Conservation (phyloP, 345 rosid species). For the Nasturtium officinale region DNA sequence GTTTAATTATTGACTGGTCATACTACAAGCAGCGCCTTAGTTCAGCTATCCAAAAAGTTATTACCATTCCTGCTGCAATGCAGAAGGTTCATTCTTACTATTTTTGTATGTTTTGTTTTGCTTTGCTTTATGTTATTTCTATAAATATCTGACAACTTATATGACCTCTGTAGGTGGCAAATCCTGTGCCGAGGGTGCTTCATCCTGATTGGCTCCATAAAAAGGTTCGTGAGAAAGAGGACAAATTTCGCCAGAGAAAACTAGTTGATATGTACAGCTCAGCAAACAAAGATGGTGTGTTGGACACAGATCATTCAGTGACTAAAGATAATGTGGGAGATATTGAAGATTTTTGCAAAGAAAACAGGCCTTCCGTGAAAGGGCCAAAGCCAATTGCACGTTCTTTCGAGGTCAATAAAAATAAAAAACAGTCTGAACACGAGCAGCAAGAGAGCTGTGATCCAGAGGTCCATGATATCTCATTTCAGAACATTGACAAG, state of each 20-base stretch:
- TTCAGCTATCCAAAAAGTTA: slow-evolving; percentile 89
- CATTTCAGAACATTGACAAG: slow-evolving; percentile 62
- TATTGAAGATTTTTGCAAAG: slow-evolving; percentile 75
- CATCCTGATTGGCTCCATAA: slow-evolving; percentile 99
- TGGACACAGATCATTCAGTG: slow-evolving; percentile 40
- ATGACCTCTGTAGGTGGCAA: slow-evolving; percentile 62
- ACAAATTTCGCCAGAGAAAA: slow-evolving; percentile 84
- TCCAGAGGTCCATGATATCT: slow-evolving; percentile 38
- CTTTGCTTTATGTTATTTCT: slow-evolving; percentile 20
- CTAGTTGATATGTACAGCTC: slow-evolving; percentile 66
- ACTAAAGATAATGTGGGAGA: slow-evolving; percentile 56
- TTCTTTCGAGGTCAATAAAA: slow-evolving; percentile 51
- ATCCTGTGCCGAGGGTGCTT: slow-evolving; percentile 95
- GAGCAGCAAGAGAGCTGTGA: slow-evolving; percentile 43
- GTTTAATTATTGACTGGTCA: slow-evolving; percentile 91
- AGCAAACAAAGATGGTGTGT: slow-evolving; percentile 40
- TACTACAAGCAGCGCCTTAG: slow-evolving; percentile 93
- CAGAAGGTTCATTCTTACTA: slow-evolving; percentile 71
- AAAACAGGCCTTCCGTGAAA: slow-evolving; percentile 47
- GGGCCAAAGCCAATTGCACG: slow-evolving; percentile 74
- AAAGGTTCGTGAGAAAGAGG: slow-evolving; percentile 92
- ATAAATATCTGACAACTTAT: slow-evolving; percentile 30
- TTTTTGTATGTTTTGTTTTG: slow-evolving; percentile 15
- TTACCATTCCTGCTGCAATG: slow-evolving; percentile 99
- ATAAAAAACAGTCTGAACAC: slow-evolving; percentile 41